phyloP scores from a whole-genome alignment of 192 early-diverging fungal species.

The Entrophospora sp. region DNA sequence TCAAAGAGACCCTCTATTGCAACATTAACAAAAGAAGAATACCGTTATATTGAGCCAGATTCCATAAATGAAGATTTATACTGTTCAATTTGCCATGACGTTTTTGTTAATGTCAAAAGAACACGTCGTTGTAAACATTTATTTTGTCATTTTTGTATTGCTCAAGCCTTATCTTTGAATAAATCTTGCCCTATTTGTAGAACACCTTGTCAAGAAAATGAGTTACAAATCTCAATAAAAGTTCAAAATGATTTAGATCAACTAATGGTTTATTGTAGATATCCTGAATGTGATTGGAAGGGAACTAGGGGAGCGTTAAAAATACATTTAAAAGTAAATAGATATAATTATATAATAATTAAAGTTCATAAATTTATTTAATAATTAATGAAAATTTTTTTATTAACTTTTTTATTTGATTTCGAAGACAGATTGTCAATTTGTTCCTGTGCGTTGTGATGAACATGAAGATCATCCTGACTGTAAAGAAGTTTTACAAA shows the following conservation, averaged over 20 bases:
- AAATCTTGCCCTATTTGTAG: slow-evolving; percentile 20
- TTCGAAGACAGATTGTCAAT: slow-evolving; percentile 14
- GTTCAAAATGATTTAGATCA: slow-evolving; percentile 14
- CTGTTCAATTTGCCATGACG: slow-evolving; percentile 23
- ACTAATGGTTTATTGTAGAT: slow-evolving; percentile 9
- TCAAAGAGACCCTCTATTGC: background rate
- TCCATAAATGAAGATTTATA: slow-evolving; percentile 14
- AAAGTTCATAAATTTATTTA: background rate
- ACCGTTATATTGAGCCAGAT: background rate
- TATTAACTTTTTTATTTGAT: background rate
- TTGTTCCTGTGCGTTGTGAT: slow-evolving; percentile 19
- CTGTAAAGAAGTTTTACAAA: slow-evolving; percentile 13
- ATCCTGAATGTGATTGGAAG: slow-evolving; percentile 18
- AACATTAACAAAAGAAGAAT: background rate
- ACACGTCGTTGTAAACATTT: slow-evolving; percentile 17
- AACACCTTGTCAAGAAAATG: slow-evolving; percentile 13
- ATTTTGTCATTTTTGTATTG: slow-evolving; percentile 22
- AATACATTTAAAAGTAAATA: slow-evolving; percentile 11
- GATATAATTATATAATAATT: background rate
- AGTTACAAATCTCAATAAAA: background rate
- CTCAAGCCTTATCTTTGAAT: slow-evolving; percentile 6
- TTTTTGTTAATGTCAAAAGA: slow-evolving; percentile 14
- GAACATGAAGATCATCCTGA: slow-evolving; percentile 24
- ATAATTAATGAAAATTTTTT: background rate
- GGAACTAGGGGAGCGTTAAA: slow-evolving; percentile 7